phyloP scores from a whole-genome alignment of 2,329 filamentous ascomycete genomes.

The Verticillium longisporum region DNA sequence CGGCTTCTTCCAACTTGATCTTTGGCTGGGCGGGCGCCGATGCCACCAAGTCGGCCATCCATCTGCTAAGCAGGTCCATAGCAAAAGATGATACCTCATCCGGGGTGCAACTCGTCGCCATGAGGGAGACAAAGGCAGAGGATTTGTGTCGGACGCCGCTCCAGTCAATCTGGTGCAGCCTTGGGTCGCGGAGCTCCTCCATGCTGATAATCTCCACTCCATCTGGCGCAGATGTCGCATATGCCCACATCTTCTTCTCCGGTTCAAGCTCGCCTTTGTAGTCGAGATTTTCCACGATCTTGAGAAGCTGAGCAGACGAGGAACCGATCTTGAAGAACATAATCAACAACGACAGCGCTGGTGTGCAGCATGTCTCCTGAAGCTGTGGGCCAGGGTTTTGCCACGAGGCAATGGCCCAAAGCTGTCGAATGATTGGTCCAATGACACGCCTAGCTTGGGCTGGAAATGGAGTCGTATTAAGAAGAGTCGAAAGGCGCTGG shows the following conservation, averaged over 20 bases:
- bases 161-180: conserved; percentile 26
- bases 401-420: conserved; percentile 59
- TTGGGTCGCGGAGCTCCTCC: conserved; percentile 14
- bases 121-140: conserved; percentile 37
- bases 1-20: conserved; percentile 14
- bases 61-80: conserved; percentile 49
- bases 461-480: conserved; percentile 60
- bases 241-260: conserved; percentile 42
- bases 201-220: conserved; percentile 43
- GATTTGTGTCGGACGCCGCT: conserved; percentile 41
- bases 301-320: conserved; percentile 38
- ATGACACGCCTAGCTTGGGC: conserved; percentile 57
- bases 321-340: conserved; percentile 53
- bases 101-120: conserved; percentile 43
- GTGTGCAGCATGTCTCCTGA: conserved; percentile 32
- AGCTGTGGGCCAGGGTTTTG: conserved; percentile 21
- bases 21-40: conserved; percentile 17
- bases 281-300: conserved; percentile 47
- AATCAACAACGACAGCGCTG: conserved; percentile 43
- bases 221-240: conserved; percentile 34
- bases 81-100: conserved; percentile 56
- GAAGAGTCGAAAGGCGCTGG: conserved; percentile 45
- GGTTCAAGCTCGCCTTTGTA: conserved; percentile 39
- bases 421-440: conserved; percentile 47
- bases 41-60: conserved; percentile 35